Evolutionary conservation across 805 yeast genomes (phyloP).

Genomic region (Lachancea mirantina): DNA sequence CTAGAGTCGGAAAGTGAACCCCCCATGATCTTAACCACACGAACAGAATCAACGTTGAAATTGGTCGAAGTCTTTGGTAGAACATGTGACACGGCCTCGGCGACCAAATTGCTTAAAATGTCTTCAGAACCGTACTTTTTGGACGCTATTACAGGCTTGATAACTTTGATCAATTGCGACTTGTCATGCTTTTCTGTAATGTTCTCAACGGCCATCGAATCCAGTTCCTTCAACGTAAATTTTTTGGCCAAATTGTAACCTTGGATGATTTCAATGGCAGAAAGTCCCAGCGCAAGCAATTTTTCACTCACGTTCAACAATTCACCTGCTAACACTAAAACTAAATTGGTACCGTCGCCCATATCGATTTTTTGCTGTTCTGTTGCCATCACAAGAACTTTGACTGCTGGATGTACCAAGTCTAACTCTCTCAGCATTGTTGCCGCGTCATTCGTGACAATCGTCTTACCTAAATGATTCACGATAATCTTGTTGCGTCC

Average conservation of each 20-base stretch:
- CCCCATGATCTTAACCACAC: conserved; percentile 97
- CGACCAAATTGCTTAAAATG: conserved; percentile 63
- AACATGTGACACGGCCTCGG: conserved; percentile 76
- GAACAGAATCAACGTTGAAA: conserved; percentile 87
- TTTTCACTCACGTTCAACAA: conserved; percentile 80
- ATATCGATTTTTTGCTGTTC: conserved; percentile 95
- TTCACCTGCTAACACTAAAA: conserved; percentile 89
- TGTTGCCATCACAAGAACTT: conserved; percentile 90
- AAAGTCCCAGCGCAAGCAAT: conserved; percentile 73
- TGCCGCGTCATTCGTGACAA: conserved; percentile 95
- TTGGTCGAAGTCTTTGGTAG: conserved; percentile 42
- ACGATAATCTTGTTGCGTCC: conserved; percentile 96
- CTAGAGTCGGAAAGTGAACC: conserved; percentile 62
- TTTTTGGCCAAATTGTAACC: conserved; percentile 87
- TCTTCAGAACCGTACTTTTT: conserved; percentile 90
- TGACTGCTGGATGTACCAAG: conserved; percentile 95
- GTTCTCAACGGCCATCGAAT: conserved; percentile 52
- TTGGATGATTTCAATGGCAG: conserved; percentile 86
- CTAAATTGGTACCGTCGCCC: conserved; percentile 95
- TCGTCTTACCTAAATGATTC: conserved; percentile 75
- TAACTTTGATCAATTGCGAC: conserved; percentile 57
- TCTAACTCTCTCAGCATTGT: conserved; percentile 91
- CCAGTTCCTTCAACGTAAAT: conserved; percentile 62
- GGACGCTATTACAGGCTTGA: conserved; percentile 83
- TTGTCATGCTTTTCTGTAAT: conserved; percentile 42